Evolutionary conservation across 768 basidiomycete genomes (phyloP).

Genomic region (Termitomyces sp.): DNA sequence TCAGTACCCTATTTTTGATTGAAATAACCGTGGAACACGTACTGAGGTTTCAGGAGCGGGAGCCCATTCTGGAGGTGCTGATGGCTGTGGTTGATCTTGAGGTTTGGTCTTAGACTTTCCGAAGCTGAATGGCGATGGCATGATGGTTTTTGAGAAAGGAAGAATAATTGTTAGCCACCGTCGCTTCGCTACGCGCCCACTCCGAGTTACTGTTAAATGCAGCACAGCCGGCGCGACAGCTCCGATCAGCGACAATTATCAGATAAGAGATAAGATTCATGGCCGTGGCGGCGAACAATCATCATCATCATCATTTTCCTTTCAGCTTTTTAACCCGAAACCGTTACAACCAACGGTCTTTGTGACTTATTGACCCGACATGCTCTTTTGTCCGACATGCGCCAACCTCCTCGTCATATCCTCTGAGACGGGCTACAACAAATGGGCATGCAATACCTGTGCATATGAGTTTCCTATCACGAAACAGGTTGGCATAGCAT

Average conservation of each 20-base stretch:
- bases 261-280: conserved; percentile 20
- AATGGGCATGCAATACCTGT: conserved; percentile 92
- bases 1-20: neutral
- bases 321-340: neutral
- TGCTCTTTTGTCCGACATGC: conserved; percentile 96
- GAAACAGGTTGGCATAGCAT: conserved; percentile 51
- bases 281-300: neutral
- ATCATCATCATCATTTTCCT: neutral
- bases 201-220: neutral
- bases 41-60: conserved; percentile 55
- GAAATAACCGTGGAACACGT: conserved; percentile 7
- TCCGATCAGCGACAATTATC: neutral
- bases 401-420: conserved; percentile 84
- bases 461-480: conserved; percentile 94
- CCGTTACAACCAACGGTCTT: neutral
- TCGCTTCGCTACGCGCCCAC: too few relatives aligned
- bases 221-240: neutral
- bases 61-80: conserved; percentile 56
- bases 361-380: conserved; percentile 24
- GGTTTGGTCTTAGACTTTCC: conserved; percentile 4
- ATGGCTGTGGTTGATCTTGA: conserved; percentile 29
- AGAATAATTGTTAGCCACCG: neutral
- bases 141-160: neutral
- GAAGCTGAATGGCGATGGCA: conserved; percentile 15
- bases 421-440: conserved; percentile 77